Conservation (phyloP, 306 rosid genomes). For the Quercus alba region DNA sequence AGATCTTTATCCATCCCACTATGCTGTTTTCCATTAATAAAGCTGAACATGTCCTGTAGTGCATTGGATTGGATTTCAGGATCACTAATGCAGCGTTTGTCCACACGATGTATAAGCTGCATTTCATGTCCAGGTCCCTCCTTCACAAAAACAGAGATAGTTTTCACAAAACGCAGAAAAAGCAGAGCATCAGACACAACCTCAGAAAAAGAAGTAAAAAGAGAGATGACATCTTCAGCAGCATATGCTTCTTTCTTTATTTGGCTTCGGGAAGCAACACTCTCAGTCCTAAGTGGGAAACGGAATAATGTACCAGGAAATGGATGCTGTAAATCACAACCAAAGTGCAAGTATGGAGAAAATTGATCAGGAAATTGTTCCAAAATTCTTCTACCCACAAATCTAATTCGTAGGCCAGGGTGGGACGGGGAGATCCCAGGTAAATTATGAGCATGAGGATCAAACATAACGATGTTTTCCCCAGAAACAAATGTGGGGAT, state of each 20-base stretch:
- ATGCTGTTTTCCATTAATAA: slow-evolving; percentile 49
- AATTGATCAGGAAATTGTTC: slow-evolving; percentile 99
- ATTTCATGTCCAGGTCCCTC: slow-evolving; percentile 82
- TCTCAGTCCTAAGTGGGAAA: slow-evolving; percentile 82
- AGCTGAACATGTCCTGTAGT: slow-evolving; percentile 61
- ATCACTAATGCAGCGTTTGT: slow-evolving; percentile 54
- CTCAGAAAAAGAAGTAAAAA: slow-evolving; percentile 70
- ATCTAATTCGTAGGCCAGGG: slow-evolving; percentile 91
- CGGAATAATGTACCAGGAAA: slow-evolving; percentile 97
- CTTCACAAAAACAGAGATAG: slow-evolving; percentile 75
- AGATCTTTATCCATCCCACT: slow-evolving; percentile 70
- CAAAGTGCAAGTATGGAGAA: slow-evolving; percentile 88
- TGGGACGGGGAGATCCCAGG: slow-evolving; percentile 99
- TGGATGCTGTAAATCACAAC: slow-evolving; percentile 82
- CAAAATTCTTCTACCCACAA: slow-evolving; percentile 78
- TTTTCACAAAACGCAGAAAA: slow-evolving; percentile 78
- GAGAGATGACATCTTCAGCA: slow-evolving; percentile 80
- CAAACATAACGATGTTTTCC: slow-evolving; percentile 92
- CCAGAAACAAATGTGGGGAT: slow-evolving; percentile 96
- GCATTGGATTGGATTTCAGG: slow-evolving; percentile 56
- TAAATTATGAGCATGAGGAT: slow-evolving; percentile 88
- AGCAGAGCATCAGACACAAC: slow-evolving; percentile 88
- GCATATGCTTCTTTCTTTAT: slow-evolving; percentile 87
- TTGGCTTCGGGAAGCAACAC: slow-evolving; percentile 88
- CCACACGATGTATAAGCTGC: slow-evolving; percentile 75